phyloP scores from a whole-genome alignment of 1,139 yeast species.

The Magnusiomyces tetraspermus region DNA sequence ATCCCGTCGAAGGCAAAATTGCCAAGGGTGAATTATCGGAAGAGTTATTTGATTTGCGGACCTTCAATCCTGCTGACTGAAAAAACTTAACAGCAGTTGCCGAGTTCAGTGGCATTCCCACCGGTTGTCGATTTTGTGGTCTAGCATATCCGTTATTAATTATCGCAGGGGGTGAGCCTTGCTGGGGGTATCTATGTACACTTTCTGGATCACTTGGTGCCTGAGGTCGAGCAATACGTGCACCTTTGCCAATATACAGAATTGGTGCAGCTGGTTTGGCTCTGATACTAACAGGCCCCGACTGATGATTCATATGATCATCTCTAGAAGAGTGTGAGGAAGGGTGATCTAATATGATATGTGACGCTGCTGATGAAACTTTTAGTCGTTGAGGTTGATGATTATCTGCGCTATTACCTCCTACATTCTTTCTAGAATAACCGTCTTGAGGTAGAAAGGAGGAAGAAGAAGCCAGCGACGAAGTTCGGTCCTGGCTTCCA shows the following conservation, averaged over 20 bases:
- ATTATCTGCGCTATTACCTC: too few relatives aligned
- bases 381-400: too few relatives aligned
- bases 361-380: neutral
- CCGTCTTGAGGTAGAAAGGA: neutral
- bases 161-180: neutral
- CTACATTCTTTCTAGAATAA: too few relatives aligned
- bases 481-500: neutral
- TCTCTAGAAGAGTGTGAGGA: neutral
- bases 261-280: constrained; percentile 8
- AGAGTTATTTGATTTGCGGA: constrained; percentile 4
- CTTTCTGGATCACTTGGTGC: neutral
- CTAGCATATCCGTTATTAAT: neutral
- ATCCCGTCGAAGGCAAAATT: neutral
- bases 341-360: neutral
- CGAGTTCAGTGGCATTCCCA: neutral
- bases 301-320: neutral
- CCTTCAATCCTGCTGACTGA: constrained; percentile 12
- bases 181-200: constrained; percentile 1
- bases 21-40: neutral
- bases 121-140: neutral
- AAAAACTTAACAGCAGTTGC: constrained; percentile 9
- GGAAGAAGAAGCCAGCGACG: too few relatives aligned
- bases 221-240: constrained; percentile 5
- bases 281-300: constrained; percentile 6
- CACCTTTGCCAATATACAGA: constrained; percentile 9